phyloP scores from a whole-genome alignment of 2,329 filamentous ascomycete genomes.

The Capronia coronata region DNA sequence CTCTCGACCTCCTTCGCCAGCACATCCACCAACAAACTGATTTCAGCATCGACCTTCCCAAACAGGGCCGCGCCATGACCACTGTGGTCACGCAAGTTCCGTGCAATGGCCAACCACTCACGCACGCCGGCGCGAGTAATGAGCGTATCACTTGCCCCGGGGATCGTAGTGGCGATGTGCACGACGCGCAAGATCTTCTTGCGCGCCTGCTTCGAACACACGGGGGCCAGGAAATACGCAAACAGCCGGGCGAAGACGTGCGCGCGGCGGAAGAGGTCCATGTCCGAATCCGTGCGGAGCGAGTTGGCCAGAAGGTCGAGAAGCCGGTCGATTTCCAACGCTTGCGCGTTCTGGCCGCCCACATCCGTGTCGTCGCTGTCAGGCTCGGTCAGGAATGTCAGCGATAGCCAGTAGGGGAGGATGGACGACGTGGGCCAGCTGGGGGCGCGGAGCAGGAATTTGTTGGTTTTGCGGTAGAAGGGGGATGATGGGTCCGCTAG shows the following conservation, averaged over 20 bases:
- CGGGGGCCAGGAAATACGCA: slow-evolving; percentile 61
- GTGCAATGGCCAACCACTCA: slow-evolving; percentile 52
- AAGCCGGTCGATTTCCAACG: slow-evolving; percentile 46
- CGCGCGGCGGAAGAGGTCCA: slow-evolving; percentile 48
- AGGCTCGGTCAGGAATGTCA: slow-evolving; percentile 67
- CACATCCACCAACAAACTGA: slow-evolving; percentile 5
- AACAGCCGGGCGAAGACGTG: slow-evolving; percentile 70
- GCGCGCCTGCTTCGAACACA: slow-evolving; percentile 53
- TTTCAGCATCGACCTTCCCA: slow-evolving; percentile 12
- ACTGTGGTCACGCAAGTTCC: slow-evolving; percentile 11
- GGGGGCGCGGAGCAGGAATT: slow-evolving; percentile 71
- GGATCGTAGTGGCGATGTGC: slow-evolving; percentile 60
- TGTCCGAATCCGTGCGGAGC: slow-evolving; percentile 33
- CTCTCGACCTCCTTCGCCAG: slow-evolving; percentile 8
- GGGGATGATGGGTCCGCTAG: slow-evolving; percentile 70
- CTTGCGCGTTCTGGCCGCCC: slow-evolving; percentile 26
- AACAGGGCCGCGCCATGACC: slow-evolving; percentile 9
- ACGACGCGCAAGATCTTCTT: slow-evolving; percentile 58
- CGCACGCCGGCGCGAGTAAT: slow-evolving; percentile 68
- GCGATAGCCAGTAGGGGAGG: slow-evolving; percentile 57
- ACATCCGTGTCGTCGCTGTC: slow-evolving; percentile 57
- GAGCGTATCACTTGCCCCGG: slow-evolving; percentile 67
- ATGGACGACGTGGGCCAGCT: slow-evolving; percentile 59
- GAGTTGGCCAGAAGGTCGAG: slow-evolving; percentile 24
- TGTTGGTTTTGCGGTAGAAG: slow-evolving; percentile 80